Evolutionary conservation across 768 basidiomycete species (phyloP).

Genomic region (Dacryopinax primogenitus): DNA sequence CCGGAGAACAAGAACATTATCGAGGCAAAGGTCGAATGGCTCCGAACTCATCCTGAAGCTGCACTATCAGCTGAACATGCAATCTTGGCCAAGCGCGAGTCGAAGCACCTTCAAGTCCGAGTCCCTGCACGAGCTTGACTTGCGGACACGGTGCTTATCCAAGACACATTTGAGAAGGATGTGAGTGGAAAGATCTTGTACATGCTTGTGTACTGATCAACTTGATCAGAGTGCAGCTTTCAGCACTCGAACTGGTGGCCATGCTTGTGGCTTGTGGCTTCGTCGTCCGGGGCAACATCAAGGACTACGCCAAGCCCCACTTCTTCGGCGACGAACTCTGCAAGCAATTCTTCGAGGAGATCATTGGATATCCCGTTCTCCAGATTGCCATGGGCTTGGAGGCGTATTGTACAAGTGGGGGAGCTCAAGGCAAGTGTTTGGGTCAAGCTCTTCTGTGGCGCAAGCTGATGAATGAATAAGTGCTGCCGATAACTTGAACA

Average conservation of each 20-base stretch:
- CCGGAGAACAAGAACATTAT: background rate
- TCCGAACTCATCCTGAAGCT: background rate
- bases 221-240: background rate
- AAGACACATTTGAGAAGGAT: background rate
- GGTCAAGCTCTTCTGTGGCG: too few relatives aligned
- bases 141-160: background rate
- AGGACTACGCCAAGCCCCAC: conserved; percentile 5
- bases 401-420: background rate
- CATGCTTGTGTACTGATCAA: background rate
- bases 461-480: too few relatives aligned
- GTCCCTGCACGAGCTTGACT: background rate
- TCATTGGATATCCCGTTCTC: background rate
- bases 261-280: conserved; percentile 2
- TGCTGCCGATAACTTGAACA: background rate
- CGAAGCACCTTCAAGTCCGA: background rate
- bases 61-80: background rate
- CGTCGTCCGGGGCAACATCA: background rate
- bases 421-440: too few relatives aligned
- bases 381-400: background rate
- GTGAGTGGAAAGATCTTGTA: background rate
- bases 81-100: background rate
- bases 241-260: background rate
- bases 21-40: background rate
- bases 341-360: background rate
- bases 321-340: background rate